Conservation (phyloP, 2,329 filamentous ascomycete species). For the Botryotinia globosa region DNA sequence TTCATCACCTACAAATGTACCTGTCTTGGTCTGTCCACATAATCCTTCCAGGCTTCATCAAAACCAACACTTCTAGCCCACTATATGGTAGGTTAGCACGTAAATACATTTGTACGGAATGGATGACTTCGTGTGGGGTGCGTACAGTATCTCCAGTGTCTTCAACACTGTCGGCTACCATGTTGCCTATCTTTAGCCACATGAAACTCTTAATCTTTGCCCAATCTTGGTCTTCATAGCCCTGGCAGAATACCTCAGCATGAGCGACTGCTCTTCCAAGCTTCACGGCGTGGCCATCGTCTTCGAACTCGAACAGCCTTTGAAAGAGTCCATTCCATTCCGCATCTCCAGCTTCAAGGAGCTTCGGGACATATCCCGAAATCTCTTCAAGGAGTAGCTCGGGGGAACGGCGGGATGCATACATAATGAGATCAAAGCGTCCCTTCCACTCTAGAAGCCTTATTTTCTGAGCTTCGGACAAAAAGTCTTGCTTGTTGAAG, state of each 20-base stretch:
- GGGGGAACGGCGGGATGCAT: constrained; percentile 65
- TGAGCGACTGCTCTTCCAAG: constrained; percentile 67
- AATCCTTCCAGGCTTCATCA: constrained; percentile 60
- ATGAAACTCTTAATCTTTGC: constrained; percentile 53
- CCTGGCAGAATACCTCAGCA: constrained; percentile 52
- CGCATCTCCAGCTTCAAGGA: constrained; percentile 29
- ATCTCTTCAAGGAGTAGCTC: constrained; percentile 59
- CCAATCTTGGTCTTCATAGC: constrained; percentile 49
- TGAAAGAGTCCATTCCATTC: constrained; percentile 44
- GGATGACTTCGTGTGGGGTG: neutral
- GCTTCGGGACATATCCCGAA: constrained; percentile 53
- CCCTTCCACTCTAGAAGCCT: constrained; percentile 81
- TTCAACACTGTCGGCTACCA: constrained; percentile 63
- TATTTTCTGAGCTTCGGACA: constrained; percentile 58
- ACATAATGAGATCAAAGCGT: constrained; percentile 69
- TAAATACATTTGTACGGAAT: neutral
- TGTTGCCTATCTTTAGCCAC: constrained; percentile 59
- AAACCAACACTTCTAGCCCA: constrained; percentile 66
- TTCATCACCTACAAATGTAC: constrained; percentile 24
- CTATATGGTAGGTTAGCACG: constrained; percentile 23
- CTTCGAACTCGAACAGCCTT: constrained; percentile 50
- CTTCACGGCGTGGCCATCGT: constrained; percentile 83
- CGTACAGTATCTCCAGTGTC: constrained; percentile 39
- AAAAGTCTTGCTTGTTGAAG: constrained; percentile 60
- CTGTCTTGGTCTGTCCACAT: constrained; percentile 28